These are phyloP conservation scores for Martiniozyma asiatica DNA, from an alignment of 1,139 yeast species.

Conservation along the genomic window DNA sequence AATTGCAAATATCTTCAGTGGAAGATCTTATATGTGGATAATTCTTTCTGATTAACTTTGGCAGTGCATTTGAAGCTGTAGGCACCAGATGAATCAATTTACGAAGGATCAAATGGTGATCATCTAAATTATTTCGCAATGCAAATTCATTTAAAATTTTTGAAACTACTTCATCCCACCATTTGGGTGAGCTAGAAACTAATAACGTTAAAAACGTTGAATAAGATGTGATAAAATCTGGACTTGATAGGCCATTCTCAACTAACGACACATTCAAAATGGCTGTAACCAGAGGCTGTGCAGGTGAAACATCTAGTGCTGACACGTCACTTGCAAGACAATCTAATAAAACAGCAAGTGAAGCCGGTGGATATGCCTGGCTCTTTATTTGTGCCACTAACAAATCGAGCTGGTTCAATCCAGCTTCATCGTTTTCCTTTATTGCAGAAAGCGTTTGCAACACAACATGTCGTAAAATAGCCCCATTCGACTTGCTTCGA, in stretches of 20 bases:
- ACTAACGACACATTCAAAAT: slow-evolving; percentile 53
- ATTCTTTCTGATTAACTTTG: slow-evolving; percentile 38
- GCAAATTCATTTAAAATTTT: slow-evolving; percentile 50
- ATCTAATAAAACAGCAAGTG: slow-evolving; percentile 2
- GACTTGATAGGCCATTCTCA: slow-evolving; percentile 18
- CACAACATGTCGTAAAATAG: slow-evolving; percentile 3
- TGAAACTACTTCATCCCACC: slow-evolving; percentile 74
- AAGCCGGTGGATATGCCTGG: slow-evolving; percentile 1
- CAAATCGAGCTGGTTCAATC: slow-evolving; percentile 2
- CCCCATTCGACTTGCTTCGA: background rate
- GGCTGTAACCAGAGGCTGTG: slow-evolving; percentile 31
- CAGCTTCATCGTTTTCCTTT: slow-evolving; percentile 1
- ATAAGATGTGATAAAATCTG: slow-evolving; percentile 34
- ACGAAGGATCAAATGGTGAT: slow-evolving; percentile 58
- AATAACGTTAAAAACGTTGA: slow-evolving; percentile 65
- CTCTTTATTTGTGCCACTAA: slow-evolving; percentile 2
- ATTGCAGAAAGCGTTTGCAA: slow-evolving; percentile 2
- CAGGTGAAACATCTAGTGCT: slow-evolving; percentile 1
- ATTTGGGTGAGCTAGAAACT: slow-evolving; percentile 78
- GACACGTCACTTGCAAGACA: slow-evolving; percentile 1
- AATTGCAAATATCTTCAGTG: slow-evolving; percentile 43
- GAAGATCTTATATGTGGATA: slow-evolving; percentile 77
- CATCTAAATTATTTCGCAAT: slow-evolving; percentile 14
- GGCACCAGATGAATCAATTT: slow-evolving; percentile 67
- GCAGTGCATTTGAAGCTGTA: slow-evolving; percentile 60